Evolutionary conservation across 805 yeast species (phyloP), one percentile per base, ranked within the genome.

Genomic region (Kodamaea restingae): DNA sequence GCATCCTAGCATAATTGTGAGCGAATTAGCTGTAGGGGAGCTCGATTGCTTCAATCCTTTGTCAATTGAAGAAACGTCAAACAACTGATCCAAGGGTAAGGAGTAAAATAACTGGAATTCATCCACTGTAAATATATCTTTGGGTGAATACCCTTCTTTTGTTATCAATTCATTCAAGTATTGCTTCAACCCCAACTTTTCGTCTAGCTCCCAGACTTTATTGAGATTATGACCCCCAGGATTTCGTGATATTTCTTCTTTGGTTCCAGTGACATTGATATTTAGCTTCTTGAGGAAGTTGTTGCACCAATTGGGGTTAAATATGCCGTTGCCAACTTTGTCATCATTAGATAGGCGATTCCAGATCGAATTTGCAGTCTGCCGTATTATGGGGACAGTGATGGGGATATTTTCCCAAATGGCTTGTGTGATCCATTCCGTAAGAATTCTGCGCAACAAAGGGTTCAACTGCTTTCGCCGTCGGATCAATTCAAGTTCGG

Each of bases 401-500:
- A 80, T 71, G 2, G 85, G 84, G 25, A 79, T 76, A 35, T 72
- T 75, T 50, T 77, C 81, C 85, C 86, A 80, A 2, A 73, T 71
- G 17, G 80, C 76, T 52, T 80, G 85, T 0, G 80, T 71, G 29
- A 80, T 75, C 85, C 85, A 80, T 52, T 80, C 85, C n/a, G 78
- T 72, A 31, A 80, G 55, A n/a, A 80, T 78, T 33, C 71, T 70
- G 26, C 84, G 58, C 10, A 80, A 64, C 17, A 80, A 52, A 8
- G 76, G 72, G 47, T 77, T 77, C 35, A 71, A 57, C n/a, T 76
- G 76, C 41, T 75, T 77, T 25, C 84, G 56, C 38, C 83, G 58
- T 39, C 80, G 54, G 9, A 73, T 72, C 43, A 70, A 62, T 58
- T 54, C 72, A 57, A 68, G 76, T 55, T 69, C 83, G 45, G 67